These are phyloP conservation scores for Aaosphaeria arxii DNA, from an alignment of 2,329 filamentous ascomycete species.

Conservation along the genomic window DNA sequence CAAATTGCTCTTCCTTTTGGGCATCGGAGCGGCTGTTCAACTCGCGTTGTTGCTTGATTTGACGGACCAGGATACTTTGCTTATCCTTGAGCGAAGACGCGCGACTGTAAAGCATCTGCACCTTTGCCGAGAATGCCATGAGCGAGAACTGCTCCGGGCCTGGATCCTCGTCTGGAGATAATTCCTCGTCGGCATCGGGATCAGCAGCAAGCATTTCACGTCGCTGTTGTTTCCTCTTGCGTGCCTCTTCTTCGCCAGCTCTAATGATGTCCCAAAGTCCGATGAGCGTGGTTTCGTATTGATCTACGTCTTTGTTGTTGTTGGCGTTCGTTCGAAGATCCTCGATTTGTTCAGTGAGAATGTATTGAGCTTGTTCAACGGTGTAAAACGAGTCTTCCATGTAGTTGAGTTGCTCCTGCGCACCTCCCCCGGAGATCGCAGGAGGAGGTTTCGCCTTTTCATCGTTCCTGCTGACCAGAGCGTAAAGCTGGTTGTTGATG, in stretches of 20 bases:
- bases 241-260: conserved; percentile 40
- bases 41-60: conserved; percentile 93
- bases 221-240: conserved; percentile 35
- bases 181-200: conserved; percentile 56
- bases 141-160: conserved; percentile 66
- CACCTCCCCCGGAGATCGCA: conserved; percentile 51
- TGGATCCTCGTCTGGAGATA: conserved; percentile 61
- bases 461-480: conserved; percentile 41
- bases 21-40: conserved; percentile 82
- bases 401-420: conserved; percentile 67
- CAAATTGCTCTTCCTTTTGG: conserved; percentile 39
- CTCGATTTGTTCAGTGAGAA: conserved; percentile 26
- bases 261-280: conserved; percentile 54
- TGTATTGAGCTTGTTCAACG: conserved; percentile 32
- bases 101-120: conserved; percentile 75
- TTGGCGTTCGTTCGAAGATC: conserved; percentile 19
- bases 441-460: conserved; percentile 58
- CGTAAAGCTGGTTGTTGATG: conserved; percentile 63
- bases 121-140: conserved; percentile 70
- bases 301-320: conserved; percentile 17
- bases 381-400: conserved; percentile 60
- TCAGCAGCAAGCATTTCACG: conserved; percentile 48
- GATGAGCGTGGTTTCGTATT: conserved; percentile 51
- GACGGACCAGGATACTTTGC: conserved; percentile 81
- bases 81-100: conserved; percentile 80